phyloP scores from a whole-genome alignment of 805 yeast species.

The Cyberlindnera euphorbiiphila region DNA sequence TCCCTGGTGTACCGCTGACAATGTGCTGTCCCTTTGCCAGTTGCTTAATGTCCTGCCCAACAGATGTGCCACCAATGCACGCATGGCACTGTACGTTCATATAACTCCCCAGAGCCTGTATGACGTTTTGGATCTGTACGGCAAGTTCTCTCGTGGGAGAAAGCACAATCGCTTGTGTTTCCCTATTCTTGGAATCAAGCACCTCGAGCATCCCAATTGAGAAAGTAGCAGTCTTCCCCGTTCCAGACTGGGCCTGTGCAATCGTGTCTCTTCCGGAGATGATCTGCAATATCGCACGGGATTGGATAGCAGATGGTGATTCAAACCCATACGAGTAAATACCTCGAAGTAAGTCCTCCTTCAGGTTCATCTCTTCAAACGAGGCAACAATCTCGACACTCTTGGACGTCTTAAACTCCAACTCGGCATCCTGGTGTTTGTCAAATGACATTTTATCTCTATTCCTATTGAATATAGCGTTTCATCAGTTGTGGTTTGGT shows the following conservation, averaged over 20 bases:
- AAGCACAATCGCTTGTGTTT: constrained; percentile 83
- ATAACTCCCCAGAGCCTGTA: constrained; percentile 80
- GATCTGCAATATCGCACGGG: constrained; percentile 94
- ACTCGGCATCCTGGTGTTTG: constrained; percentile 51
- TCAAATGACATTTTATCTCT: constrained; percentile 60
- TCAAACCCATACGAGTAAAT: constrained; percentile 92
- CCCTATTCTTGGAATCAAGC: constrained; percentile 66
- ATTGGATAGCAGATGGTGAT: constrained; percentile 95
- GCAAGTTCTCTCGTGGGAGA: constrained; percentile 98
- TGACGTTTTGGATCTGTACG: constrained; percentile 84
- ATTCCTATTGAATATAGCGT: too few species aligned
- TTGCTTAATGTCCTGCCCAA: constrained; percentile 74
- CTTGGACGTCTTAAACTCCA: constrained; percentile 61
- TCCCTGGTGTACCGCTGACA: constrained; percentile 96
- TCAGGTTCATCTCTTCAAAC: constrained; percentile 77
- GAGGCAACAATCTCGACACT: constrained; percentile 49
- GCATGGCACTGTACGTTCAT: constrained; percentile 86
- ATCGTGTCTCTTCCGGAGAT: constrained; percentile 91
- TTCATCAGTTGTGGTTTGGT: too few species aligned
- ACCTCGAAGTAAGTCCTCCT: constrained; percentile 57
- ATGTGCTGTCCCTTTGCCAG: constrained; percentile 81
- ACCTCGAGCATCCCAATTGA: constrained; percentile 89
- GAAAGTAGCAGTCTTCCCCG: constrained; percentile 98
- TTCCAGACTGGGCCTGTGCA: constrained; percentile 99
- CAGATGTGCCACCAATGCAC: constrained; percentile 89